Base-by-base conservation (phyloP, 2,329 filamentous ascomycete species). In the Metarhizium rileyi region DNA sequence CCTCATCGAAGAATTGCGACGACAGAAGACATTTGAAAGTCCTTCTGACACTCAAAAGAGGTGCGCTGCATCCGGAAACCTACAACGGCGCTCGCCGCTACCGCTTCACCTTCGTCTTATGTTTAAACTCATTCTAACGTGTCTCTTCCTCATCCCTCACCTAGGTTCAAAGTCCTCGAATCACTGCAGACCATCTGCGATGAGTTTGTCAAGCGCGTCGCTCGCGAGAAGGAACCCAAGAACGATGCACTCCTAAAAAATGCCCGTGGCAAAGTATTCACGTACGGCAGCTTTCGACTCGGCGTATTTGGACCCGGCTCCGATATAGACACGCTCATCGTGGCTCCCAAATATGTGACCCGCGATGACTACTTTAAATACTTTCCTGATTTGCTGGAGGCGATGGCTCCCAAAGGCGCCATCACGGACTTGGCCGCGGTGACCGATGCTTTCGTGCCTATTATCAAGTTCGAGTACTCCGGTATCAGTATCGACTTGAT, bases 401-500 rank as follows among this genome's bases (percentile, higher is more conserved):
- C 84, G 56, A 84, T 93, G 78, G 83, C 87, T 1, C 81, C 86
- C 8, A 72, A 81, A 35, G 86, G 83, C n/a, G 77, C 90, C 52
- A 88, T 97, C 58, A 85, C 86, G 52, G 88, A 94, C 63, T 75
- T 96, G 60, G 84, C 87, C 2, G 81, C 86, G 0, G 93, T 98
- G 35, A 84, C 84, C 44, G 91, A 95, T 61, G 89, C 91, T 4
- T 95, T 88, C 61, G 91, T 97, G 7, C 93, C 93, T 44, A 95
- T 98, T 64, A 97, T 98, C 73, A 97, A 96, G 66, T 87, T 97
- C 61, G 88, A 95, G 64, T 88, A 94, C 57, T 82, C 78, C 47
- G 87, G 84, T 46, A 94, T 98, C 64, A 93, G 88, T 65, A 94
- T 98, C 63, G 93, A 98, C 76, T 71, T 98, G 57, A 94, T 97